phyloP scores from a whole-genome alignment of 805 yeast species.

The Saccharomycopsis babjevae region DNA sequence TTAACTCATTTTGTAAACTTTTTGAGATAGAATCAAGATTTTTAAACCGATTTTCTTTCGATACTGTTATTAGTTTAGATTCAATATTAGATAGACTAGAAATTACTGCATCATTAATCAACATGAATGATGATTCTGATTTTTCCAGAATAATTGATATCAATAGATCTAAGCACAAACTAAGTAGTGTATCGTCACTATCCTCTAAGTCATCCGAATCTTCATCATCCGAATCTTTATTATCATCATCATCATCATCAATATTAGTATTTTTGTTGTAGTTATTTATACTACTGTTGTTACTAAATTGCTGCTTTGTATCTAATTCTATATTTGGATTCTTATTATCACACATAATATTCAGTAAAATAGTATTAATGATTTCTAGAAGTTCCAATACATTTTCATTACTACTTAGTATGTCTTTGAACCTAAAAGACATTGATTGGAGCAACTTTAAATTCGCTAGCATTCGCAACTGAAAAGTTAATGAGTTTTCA shows the following conservation, averaged over 20 bases:
- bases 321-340: not conserved
- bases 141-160: constrained; percentile 29
- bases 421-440: constrained; percentile 47
- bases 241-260: constrained; percentile 18
- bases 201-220: constrained; percentile 18
- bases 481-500: constrained; percentile 30
- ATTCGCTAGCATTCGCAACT: constrained; percentile 47
- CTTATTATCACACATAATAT: not conserved
- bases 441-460: constrained; percentile 55
- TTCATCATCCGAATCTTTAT: constrained; percentile 31
- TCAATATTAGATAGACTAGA: constrained; percentile 25
- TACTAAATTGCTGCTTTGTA: not conserved
- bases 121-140: constrained; percentile 14
- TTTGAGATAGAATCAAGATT: not conserved
- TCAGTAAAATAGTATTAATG: constrained; percentile 32
- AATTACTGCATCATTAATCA: constrained; percentile 6
- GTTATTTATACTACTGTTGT: not conserved
- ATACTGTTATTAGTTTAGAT: constrained; percentile 11
- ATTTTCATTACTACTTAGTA: constrained; percentile 33
- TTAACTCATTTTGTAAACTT: not conserved
- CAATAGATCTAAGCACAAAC: constrained; percentile 30
- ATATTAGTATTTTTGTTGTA: constrained; percentile 9
- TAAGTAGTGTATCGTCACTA: constrained; percentile 24
- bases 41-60: not conserved
- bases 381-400: constrained; percentile 40